phyloP scores from a whole-genome alignment of 2,329 filamentous ascomycete species.

The Metarhizium sp. region DNA sequence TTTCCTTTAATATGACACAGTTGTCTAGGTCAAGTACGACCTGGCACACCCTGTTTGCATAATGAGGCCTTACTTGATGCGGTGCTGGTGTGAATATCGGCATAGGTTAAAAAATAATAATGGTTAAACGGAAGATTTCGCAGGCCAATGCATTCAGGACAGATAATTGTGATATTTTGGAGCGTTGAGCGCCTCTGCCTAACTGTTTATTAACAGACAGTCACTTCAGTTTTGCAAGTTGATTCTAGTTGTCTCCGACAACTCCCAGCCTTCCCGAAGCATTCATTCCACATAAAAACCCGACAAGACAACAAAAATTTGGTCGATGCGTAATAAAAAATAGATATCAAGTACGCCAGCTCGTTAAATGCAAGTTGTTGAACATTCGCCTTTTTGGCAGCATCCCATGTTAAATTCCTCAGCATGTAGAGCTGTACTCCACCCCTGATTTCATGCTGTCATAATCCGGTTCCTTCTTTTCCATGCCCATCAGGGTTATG shows the following conservation, averaged over 20 bases:
- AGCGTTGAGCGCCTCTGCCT: slow-evolving; percentile 10
- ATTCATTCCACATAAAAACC: background rate
- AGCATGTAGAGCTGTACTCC: slow-evolving; percentile 2
- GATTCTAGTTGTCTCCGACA: slow-evolving; percentile 7
- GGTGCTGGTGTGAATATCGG: no score
- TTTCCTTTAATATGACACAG: no score
- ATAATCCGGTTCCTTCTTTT: background rate
- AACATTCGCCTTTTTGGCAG: slow-evolving; percentile 14
- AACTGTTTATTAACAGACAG: slow-evolving; percentile 1
- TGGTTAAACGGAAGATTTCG: no score
- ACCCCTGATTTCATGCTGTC: background rate
- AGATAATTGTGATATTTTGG: background rate
- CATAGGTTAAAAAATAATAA: no score
- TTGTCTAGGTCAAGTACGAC: no score
- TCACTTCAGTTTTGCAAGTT: slow-evolving; percentile 2
- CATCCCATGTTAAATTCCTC: slow-evolving; percentile 15
- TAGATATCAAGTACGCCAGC: slow-evolving; percentile 12
- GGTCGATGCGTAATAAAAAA: slow-evolving; percentile 4
- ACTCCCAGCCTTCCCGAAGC: slow-evolving; percentile 6
- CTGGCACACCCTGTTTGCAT: no score
- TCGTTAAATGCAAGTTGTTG: slow-evolving; percentile 16
- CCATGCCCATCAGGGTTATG: background rate
- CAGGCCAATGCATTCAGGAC: background rate
- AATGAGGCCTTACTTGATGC: no score
- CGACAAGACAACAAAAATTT: background rate